Percentiles rank a stretch among this genome's conserved stretches.
Conservation (phyloP, 2,329 filamentous ascomycete genomes). For the Xylariaceae sp. region DNA sequence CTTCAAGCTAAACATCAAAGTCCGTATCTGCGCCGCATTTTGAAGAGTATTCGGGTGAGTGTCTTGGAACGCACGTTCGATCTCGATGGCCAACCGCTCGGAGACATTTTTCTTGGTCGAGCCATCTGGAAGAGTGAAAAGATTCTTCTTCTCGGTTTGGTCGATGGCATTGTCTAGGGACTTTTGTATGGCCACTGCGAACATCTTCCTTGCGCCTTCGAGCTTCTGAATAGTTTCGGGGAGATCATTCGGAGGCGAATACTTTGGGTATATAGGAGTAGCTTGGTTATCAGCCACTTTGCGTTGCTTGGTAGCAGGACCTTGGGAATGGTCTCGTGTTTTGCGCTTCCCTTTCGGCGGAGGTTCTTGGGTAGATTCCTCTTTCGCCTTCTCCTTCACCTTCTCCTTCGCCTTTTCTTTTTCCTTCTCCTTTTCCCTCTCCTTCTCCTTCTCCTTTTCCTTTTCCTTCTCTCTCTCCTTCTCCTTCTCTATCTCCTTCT, state of each 20-base stretch:
- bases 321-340: conserved; percentile 62
- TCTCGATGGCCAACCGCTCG: conserved; percentile 75
- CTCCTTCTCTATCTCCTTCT: too few species aligned
- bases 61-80: conserved; percentile 75
- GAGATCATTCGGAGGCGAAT: conserved; percentile 60
- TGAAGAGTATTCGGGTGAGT: conserved; percentile 60
- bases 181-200: conserved; percentile 74
- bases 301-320: conserved; percentile 55
- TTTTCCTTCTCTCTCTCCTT: too few species aligned
- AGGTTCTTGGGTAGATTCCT: conserved; percentile 51
- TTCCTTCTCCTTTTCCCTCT: too few species aligned
- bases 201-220: conserved; percentile 68
- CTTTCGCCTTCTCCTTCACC: conserved; percentile 21
- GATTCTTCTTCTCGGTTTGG: conserved; percentile 69
- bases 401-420: conserved; percentile 20
- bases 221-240: conserved; percentile 61
- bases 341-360: conserved; percentile 62
- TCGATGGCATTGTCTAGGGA: conserved; percentile 71
- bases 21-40: conserved; percentile 71
- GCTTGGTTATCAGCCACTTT: conserved; percentile 61
- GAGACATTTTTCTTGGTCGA: conserved; percentile 69
- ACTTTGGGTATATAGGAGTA: conserved; percentile 47
- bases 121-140: conserved; percentile 68
- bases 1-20: conserved; percentile 86
- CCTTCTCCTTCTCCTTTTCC: too few species aligned